phyloP scores from a whole-genome alignment of 805 yeast species.

The Tetrapisispora nanseiensis region DNA sequence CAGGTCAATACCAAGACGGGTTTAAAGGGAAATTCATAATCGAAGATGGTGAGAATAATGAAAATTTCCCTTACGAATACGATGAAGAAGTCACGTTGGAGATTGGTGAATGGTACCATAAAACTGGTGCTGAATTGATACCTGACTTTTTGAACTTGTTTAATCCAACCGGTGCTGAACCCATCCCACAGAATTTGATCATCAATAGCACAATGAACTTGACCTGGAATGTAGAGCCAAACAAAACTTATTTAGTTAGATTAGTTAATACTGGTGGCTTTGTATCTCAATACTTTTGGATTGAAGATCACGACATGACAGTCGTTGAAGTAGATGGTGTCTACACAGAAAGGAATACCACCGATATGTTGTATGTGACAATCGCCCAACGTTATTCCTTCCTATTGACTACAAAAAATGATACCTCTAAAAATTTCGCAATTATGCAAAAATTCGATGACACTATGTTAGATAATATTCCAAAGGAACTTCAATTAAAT shows the following conservation, averaged over 20 bases:
- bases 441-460: constrained; percentile 75
- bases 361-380: constrained; percentile 66
- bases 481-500: constrained; percentile 55
- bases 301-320: constrained; percentile 80
- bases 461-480: constrained; percentile 70
- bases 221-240: constrained; percentile 74
- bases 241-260: constrained; percentile 74
- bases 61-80: constrained; percentile 56
- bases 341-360: constrained; percentile 62
- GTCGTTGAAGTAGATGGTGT: constrained; percentile 92
- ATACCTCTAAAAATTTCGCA: constrained; percentile 59
- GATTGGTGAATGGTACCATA: constrained; percentile 85
- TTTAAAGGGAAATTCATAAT: constrained; percentile 72
- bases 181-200: constrained; percentile 74
- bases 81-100: constrained; percentile 70
- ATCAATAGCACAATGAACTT: constrained; percentile 72
- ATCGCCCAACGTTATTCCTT: constrained; percentile 90
- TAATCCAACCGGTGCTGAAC: constrained; percentile 98
- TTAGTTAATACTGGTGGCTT: constrained; percentile 84
- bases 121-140: constrained; percentile 37
- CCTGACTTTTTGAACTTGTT: constrained; percentile 52
- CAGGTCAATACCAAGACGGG: constrained; percentile 91
- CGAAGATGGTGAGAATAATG: constrained; percentile 44
- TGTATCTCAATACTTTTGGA: constrained; percentile 77
- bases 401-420: constrained; percentile 61